Evolutionary conservation across 345 rosid genomes (phyloP), one percentile per base, ranked within the genome.

Genomic region (Geranium rotundifolium): DNA sequence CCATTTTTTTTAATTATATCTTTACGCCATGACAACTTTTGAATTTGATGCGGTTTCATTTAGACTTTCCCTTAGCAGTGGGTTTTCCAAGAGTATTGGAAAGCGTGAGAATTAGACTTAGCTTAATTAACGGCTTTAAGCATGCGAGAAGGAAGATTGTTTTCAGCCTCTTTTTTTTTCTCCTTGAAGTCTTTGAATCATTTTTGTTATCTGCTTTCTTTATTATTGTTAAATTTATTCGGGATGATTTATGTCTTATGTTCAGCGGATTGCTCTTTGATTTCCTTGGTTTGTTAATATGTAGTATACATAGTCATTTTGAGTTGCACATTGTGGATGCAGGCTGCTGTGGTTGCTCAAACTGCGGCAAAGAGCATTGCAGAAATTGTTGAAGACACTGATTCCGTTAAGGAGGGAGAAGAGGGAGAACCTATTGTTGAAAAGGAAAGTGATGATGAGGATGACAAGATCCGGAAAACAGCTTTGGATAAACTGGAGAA

Each of bases 281-380:
- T 46, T 46, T 46, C 15, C 15, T 0, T 46, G 52, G 52, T 4
- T 9, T 12, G 52, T 46, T 46, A 46, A 10, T 46, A 46, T 46
- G 52, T 46, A 9, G 13, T 46, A 10, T 7, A 46, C 10, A 14
- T 12, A 7, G 52, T 46, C 14, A 46, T 46, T 46, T 46, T 46
- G 52, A 46, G 52, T 46, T 9, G 52, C 14, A 46, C 52, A 46
- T 65, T 73, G 13, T 71, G 55, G 46, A 31, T 78, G 71, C 82
- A 90, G 99, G 96, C 99, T 74, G 81, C 85, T 34, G 90, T 70
- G 52, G 96, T 65, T 74, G 95, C 92, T 0, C 91, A 88, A 77
- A 84, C 78, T 69, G 96, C 99, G 8, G 95, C 96, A 1, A 90
- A 86, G 81, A 84, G 82, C 75, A 60, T 93, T 73, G 71, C 86